phyloP scores from a whole-genome alignment of 78 protist species.

The Dictyostelium capitatum region DNA sequence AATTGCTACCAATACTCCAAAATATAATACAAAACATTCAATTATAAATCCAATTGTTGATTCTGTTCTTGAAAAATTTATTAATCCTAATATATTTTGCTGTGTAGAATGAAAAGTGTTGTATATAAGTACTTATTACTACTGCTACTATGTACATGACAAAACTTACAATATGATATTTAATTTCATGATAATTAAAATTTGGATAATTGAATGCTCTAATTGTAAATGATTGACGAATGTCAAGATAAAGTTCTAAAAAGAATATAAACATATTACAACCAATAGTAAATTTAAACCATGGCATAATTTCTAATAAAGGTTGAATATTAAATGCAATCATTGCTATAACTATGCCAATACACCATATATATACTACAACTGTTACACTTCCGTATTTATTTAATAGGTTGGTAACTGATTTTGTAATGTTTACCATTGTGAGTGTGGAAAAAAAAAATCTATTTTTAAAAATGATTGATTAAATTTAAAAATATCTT shows the following conservation, averaged over 20 bases:
- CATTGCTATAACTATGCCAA: slow-evolving; percentile 49
- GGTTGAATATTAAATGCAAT: slow-evolving; percentile 62
- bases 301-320: slow-evolving; percentile 37
- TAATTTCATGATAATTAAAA: slow-evolving; percentile 34
- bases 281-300: slow-evolving; percentile 63
- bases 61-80: slow-evolving; percentile 72
- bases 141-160: not conserved
- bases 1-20: slow-evolving; percentile 21
- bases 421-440: not conserved
- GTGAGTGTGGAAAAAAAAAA: not conserved
- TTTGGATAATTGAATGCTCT: slow-evolving; percentile 40
- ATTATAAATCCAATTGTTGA: slow-evolving; percentile 76
- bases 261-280: slow-evolving; percentile 68
- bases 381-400: slow-evolving; percentile 7
- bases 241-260: slow-evolving; percentile 64
- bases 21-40: slow-evolving; percentile 53
- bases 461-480: no score
- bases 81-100: slow-evolving; percentile 72
- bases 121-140: not conserved
- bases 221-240: slow-evolving; percentile 64
- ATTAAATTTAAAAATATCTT: no score
- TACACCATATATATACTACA: slow-evolving; percentile 37
- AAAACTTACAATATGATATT: slow-evolving; percentile 61
- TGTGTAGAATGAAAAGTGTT: no score
- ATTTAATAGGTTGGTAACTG: not conserved